Evolutionary conservation across 2,329 filamentous ascomycete species (phyloP).

Genomic region (Beauveria pseudobassiana): DNA sequence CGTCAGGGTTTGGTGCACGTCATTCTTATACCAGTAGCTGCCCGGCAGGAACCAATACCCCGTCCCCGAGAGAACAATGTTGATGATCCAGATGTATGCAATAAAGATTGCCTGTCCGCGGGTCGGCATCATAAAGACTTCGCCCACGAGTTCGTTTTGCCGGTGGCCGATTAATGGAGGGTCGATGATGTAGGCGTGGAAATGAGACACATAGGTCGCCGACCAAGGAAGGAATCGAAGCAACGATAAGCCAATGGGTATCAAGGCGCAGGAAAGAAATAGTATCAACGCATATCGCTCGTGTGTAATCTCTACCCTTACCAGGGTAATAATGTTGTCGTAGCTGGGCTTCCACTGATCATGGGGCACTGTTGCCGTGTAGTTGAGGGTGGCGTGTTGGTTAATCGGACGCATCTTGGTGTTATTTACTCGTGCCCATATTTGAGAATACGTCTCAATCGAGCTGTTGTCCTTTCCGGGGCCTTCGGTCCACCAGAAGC

Average conservation of each 20-base stretch:
- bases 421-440: neutral
- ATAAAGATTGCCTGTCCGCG: conserved; percentile 33
- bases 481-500: conserved; percentile 15
- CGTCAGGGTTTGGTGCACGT: conserved; percentile 19
- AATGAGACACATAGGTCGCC: neutral
- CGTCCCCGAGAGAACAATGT: conserved; percentile 24
- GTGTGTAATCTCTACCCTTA: conserved; percentile 12
- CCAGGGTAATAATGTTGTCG: conserved; percentile 7
- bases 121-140: conserved; percentile 24
- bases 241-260: conserved; percentile 20
- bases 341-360: conserved; percentile 9
- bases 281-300: conserved; percentile 20
- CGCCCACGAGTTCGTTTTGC: conserved; percentile 12
- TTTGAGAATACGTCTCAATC: conserved; percentile 10
- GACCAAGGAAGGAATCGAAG: conserved; percentile 21
- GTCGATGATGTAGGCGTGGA: conserved; percentile 16
- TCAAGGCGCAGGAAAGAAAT: conserved; percentile 16
- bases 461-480: conserved; percentile 14
- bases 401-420: neutral
- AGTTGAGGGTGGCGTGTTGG: conserved; percentile 11
- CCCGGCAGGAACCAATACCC: conserved; percentile 20
- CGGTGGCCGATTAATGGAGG: conserved; percentile 14
- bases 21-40: conserved; percentile 21
- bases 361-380: conserved; percentile 11
- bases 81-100: conserved; percentile 24